Evolutionary conservation across 805 yeast species (phyloP), one percentile per base, ranked within the genome.

Genomic region (Cyberlindnera bimundalis): DNA sequence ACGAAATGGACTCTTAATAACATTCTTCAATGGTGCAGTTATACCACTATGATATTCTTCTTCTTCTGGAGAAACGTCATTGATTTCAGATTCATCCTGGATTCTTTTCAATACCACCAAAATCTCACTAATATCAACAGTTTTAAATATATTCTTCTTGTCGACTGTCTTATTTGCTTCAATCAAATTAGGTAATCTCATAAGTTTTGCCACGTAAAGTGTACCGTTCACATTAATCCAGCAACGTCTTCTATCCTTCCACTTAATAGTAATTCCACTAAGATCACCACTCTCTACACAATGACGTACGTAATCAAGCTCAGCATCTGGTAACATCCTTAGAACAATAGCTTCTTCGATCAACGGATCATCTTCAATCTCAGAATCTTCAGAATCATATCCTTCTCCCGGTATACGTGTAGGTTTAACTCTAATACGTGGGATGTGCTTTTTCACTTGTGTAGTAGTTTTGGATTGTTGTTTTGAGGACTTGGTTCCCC

Each of bases 341-440:
- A 93, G 60, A 1, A 89, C 70, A 2, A 93, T 71, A 0, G 93
- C 96, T 50, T 87, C 95, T 56, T 93, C 98, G 8, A 88, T 68
- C 46, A 88, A 65, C 1, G 99, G 98, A 56, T 93, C 97, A 45
- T 89, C 96, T 59, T 93, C 99, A 19, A 87, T 68, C 50, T 91
- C 98, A 0, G 96, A 95, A 15, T 95, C 97, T 55, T 91, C 98
- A 3, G 96, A 84, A 58, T 91, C 99, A 61, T 91, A 91, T 1
- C 98, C 98, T 53, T 91, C 96, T 5, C 96, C 96, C 0, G 95
- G 93, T 4, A 82, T 71, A 52, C 96, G 69, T 4, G 72, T 70
- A 1, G 82, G 78, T 47, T 75, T 76, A 42, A 79, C 71, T 40
- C 78, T 60, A 45, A 43, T 33, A 3, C 42, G 38, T 8, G 43